phyloP scores from a whole-genome alignment of 805 yeast genomes.

The Lipomyces sp. region DNA sequence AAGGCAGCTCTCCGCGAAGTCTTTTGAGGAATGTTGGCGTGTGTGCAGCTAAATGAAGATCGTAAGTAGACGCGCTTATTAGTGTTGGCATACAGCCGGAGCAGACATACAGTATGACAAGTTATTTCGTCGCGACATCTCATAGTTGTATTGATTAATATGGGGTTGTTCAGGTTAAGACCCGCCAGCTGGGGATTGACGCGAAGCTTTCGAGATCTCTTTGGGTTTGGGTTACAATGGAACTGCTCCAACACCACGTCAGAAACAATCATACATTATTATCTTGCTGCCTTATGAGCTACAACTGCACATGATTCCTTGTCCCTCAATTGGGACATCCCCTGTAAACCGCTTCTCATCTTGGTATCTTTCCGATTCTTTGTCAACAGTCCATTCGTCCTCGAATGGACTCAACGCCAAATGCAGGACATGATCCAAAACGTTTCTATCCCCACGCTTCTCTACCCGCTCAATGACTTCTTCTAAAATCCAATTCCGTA shows the following conservation, averaged over 20 bases:
- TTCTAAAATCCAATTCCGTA: constrained; percentile 84
- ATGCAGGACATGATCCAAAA: constrained; percentile 63
- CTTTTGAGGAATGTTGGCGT: constrained; percentile 31
- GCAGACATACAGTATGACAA: constrained; percentile 17
- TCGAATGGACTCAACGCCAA: constrained; percentile 83
- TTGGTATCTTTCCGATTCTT: constrained; percentile 51
- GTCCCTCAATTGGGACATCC: constrained; percentile 55
- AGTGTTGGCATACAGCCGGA: neutral
- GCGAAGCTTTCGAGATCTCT: no score
- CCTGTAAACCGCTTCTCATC: constrained; percentile 49
- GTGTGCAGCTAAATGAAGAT: constrained; percentile 13
- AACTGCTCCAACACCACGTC: no score
- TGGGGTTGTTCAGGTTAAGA: no score
- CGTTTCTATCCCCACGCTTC: constrained; percentile 54
- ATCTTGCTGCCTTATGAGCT: constrained; percentile 40
- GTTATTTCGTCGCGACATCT: constrained; percentile 19
- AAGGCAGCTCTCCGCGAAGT: constrained; percentile 27
- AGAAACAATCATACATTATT: no score
- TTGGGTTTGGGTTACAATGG: no score
- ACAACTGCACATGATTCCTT: constrained; percentile 80
- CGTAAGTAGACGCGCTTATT: neutral
- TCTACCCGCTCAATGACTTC: constrained; percentile 72
- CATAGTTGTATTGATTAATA: neutral
- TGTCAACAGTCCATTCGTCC: constrained; percentile 67
- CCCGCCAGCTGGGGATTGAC: no score